phyloP scores from a whole-genome alignment of 2,329 filamentous ascomycete genomes.

The Aspergillus luchuensis region DNA sequence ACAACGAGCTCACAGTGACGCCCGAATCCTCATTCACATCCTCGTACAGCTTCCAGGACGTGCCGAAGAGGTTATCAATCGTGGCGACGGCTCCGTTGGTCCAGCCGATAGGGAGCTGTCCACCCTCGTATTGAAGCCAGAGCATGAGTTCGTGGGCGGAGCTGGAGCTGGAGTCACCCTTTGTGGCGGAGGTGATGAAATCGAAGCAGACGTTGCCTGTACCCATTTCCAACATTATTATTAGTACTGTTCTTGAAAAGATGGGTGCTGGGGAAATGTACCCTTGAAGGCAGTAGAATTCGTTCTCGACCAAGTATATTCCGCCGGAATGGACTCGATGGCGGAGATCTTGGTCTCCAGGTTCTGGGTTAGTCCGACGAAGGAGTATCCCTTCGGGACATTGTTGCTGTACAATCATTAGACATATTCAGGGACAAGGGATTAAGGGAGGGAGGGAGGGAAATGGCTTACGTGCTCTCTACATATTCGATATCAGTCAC shows the following conservation, averaged over 20 bases:
- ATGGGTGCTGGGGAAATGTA: too few relatives aligned
- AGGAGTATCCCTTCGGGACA: constrained; percentile 49
- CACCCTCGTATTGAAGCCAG: constrained; percentile 50
- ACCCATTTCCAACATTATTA: too few relatives aligned
- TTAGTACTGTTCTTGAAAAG: too few relatives aligned
- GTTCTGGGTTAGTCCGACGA: constrained; percentile 48
- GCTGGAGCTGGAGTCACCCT: constrained; percentile 46
- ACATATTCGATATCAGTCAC: constrained; percentile 44
- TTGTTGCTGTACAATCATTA: constrained; percentile 29
- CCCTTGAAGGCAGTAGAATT: constrained; percentile 48
- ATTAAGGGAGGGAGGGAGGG: not conserved
- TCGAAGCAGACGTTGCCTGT: constrained; percentile 45
- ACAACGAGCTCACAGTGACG: constrained; percentile 45
- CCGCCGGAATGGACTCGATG: constrained; percentile 44
- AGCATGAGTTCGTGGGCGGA: constrained; percentile 49
- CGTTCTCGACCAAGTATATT: constrained; percentile 44
- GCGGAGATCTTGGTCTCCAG: constrained; percentile 43
- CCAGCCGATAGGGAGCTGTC: constrained; percentile 50
- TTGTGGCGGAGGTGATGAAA: constrained; percentile 49
- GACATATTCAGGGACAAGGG: too few relatives aligned
- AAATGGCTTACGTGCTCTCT: constrained; percentile 19
- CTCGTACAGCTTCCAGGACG: constrained; percentile 48
- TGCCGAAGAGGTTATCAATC: constrained; percentile 39
- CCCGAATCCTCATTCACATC: constrained; percentile 47
- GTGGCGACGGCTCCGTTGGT: constrained; percentile 37